Conservation (phyloP, 2,329 filamentous ascomycete species). For the Claviceps sp. region DNA sequence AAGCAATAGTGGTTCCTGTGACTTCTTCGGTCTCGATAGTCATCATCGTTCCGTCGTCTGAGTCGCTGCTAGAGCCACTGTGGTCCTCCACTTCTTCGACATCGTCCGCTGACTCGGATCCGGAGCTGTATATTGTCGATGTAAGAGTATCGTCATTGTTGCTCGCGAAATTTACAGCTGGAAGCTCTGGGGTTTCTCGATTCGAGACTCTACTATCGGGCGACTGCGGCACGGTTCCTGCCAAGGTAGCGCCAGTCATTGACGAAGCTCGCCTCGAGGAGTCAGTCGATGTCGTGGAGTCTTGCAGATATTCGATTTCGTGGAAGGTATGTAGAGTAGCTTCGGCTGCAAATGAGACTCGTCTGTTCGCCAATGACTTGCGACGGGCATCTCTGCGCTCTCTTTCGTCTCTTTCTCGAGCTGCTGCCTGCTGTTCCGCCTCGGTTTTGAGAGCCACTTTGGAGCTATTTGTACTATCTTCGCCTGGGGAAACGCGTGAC, state of each 20-base stretch:
- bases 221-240: constrained; percentile 35
- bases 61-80: constrained; percentile 38
- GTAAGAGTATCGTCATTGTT: constrained; percentile 55
- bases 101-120: constrained; percentile 43
- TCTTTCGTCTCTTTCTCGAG: constrained; percentile 54
- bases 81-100: constrained; percentile 41
- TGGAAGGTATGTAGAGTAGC: constrained; percentile 96
- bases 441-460: constrained; percentile 55
- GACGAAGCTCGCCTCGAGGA: constrained; percentile 62
- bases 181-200: constrained; percentile 53
- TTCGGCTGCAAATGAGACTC: constrained; percentile 94
- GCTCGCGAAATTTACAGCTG: constrained; percentile 50
- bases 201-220: constrained; percentile 52
- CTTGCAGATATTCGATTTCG: constrained; percentile 77
- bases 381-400: constrained; percentile 76
- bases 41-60: constrained; percentile 69
- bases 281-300: constrained; percentile 71
- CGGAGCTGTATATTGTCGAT: constrained; percentile 66
- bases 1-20: constrained; percentile 53
- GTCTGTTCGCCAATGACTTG: constrained; percentile 83
- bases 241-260: constrained; percentile 21
- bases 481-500: constrained; percentile 8
- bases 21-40: constrained; percentile 69
- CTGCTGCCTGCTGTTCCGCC: constrained; percentile 57
- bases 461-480: constrained; percentile 24